Percentiles rank a stretch among this genome's conserved stretches.
phyloP scores from a whole-genome alignment of 1,284 basidiomycete genomes.

The Xerocomus amazonicus region DNA sequence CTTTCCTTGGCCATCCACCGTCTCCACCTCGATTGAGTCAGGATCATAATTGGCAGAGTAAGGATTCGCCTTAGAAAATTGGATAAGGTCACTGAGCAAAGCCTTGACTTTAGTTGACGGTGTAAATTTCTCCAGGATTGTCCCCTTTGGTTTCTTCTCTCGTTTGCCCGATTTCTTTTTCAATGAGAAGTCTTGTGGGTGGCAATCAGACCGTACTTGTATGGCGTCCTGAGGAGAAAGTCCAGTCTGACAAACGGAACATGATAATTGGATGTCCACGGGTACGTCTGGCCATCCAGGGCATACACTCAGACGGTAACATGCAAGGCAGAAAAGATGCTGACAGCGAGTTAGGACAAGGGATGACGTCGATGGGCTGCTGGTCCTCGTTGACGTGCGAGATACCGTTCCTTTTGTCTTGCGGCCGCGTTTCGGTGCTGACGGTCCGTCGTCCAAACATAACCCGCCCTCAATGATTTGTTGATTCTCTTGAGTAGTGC shows the following conservation, averaged over 20 bases:
- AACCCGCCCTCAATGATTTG: conserved; percentile 38
- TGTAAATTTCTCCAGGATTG: conserved; percentile 56
- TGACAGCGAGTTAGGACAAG: conserved; percentile 88
- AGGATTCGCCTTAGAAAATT: conserved; percentile 75
- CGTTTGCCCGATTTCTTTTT: conserved; percentile 68
- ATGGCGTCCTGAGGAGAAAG: conserved; percentile 68
- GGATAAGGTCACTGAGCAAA: conserved; percentile 70
- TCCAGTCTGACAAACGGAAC: conserved; percentile 70
- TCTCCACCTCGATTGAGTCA: conserved; percentile 62
- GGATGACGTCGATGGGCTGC: conserved; percentile 55
- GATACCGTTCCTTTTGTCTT: conserved; percentile 57
- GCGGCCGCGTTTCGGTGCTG: conserved; percentile 56
- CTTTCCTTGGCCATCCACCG: conserved; percentile 72
- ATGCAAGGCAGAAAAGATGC: conserved; percentile 84
- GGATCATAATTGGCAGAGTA: conserved; percentile 85
- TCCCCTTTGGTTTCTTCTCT: conserved; percentile 66
- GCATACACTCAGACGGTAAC: conserved; percentile 75
- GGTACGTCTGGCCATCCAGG: conserved; percentile 75
- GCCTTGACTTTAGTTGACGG: conserved; percentile 85
- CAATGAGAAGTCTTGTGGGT: conserved; percentile 36
- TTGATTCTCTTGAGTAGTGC: conserved; percentile 46
- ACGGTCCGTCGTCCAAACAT: conserved; percentile 50
- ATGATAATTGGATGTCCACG: conserved; percentile 56
- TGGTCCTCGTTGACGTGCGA: conserved; percentile 65
- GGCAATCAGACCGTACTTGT: conserved; percentile 63